These are phyloP conservation scores for Candida silvicultrix DNA, from an alignment of 805 yeast species.

Conservation along the genomic window DNA sequence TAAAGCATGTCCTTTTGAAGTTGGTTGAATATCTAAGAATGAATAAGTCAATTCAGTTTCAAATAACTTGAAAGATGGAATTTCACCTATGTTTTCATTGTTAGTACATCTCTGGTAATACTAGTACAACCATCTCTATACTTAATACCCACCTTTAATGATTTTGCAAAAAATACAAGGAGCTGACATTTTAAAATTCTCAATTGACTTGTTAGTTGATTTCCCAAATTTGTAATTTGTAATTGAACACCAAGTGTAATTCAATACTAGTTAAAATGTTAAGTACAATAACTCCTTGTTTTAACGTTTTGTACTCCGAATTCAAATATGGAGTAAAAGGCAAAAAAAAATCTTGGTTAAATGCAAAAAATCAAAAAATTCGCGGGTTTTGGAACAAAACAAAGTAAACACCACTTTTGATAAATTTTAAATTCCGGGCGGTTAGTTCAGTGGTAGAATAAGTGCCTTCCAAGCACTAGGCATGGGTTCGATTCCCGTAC, in stretches of 20 bases:
- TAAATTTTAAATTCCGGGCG: conserved; percentile 36
- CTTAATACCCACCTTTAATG: conserved; percentile 56
- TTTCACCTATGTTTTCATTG: conserved; percentile 60
- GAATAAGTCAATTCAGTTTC: conserved; percentile 82
- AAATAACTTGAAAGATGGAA: conserved; percentile 84
- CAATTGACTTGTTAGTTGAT: not conserved
- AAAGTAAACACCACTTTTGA: not conserved
- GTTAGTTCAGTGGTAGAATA: conserved; percentile 87
- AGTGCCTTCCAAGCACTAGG: conserved; percentile 89
- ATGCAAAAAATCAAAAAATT: too few species aligned
- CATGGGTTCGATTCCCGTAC: conserved; percentile 91
- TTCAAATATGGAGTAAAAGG: too few species aligned
- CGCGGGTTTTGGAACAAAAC: too few species aligned
- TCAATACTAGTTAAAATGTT: too few species aligned
- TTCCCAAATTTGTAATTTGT: too few species aligned
- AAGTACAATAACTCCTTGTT: too few species aligned
- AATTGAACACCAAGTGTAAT: too few species aligned
- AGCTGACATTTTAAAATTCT: conserved; percentile 29
- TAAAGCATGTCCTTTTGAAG: conserved; percentile 80
- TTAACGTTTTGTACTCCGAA: too few species aligned
- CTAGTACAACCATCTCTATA: too few species aligned
- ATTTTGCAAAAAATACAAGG: conserved; percentile 90
- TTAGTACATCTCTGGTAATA: too few species aligned
- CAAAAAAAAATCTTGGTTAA: too few species aligned
- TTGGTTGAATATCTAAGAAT: conserved; percentile 91